phyloP scores from a whole-genome alignment of 2,329 filamentous ascomycete genomes.

The Stylonectria norvegica region DNA sequence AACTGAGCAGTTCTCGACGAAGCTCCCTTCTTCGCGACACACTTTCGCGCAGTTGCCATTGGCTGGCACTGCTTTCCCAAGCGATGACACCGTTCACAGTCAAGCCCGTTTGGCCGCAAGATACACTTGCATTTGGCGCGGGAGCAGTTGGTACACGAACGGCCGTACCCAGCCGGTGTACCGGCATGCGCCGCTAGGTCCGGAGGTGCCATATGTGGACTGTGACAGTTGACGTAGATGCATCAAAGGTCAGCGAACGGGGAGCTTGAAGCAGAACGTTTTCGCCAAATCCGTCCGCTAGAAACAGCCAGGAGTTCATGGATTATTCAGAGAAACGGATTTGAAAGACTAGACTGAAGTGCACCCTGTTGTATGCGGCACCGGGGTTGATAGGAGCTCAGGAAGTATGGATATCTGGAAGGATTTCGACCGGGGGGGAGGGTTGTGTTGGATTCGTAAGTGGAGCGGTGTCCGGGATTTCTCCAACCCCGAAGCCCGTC shows the following conservation, averaged over 20 bases:
- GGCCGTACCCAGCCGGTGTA: conserved; percentile 39
- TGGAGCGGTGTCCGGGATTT: conserved; percentile 13
- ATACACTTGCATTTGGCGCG: conserved; percentile 50
- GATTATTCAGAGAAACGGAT: neutral
- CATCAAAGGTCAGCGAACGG: neutral
- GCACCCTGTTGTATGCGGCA: too few species aligned
- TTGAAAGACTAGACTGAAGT: conserved; percentile 2
- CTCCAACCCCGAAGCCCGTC: conserved; percentile 6
- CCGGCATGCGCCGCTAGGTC: conserved; percentile 17
- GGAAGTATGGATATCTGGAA: too few species aligned
- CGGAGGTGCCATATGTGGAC: conserved; percentile 24
- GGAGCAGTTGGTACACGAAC: conserved; percentile 46
- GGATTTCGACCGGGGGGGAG: too few species aligned
- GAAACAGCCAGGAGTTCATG: conserved; percentile 7
- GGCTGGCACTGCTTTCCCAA: conserved; percentile 47
- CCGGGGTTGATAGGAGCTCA: too few species aligned
- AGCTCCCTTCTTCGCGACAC: conserved; percentile 32
- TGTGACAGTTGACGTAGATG: too few species aligned
- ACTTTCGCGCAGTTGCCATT: conserved; percentile 40
- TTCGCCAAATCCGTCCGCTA: conserved; percentile 17
- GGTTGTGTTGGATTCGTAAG: too few species aligned
- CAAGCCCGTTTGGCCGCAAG: conserved; percentile 30
- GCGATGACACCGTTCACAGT: conserved; percentile 43
- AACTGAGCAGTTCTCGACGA: conserved; percentile 42
- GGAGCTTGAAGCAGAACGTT: neutral